phyloP scores from a whole-genome alignment of 75 land plant species.

The Gnetum montanum region DNA sequence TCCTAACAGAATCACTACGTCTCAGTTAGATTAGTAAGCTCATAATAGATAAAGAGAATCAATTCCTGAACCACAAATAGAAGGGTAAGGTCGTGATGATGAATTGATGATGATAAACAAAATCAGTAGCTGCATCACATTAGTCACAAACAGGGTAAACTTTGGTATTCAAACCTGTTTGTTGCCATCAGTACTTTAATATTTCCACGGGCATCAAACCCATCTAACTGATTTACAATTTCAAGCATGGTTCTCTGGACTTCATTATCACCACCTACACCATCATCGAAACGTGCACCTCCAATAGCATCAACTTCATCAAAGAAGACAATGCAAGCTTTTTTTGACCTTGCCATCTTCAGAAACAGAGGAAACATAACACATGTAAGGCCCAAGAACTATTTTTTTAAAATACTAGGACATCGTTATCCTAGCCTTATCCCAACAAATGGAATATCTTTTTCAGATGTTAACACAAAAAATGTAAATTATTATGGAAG shows the following conservation, averaged over 20 bases:
- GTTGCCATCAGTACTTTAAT: conserved; percentile 99
- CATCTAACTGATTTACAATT: conserved; percentile 98
- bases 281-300: conserved; percentile 99
- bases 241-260: conserved; percentile 99
- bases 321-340: conserved; percentile 98
- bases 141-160: no score
- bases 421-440: no score
- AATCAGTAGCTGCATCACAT: no score
- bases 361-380: conserved; percentile 1
- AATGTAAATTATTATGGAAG: background rate
- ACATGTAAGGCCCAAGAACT: background rate
- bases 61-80: background rate
- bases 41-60: background rate
- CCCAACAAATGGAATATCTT: background rate
- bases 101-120: no score
- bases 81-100: background rate
- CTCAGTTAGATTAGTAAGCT: background rate
- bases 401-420: no score
- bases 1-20: no score
- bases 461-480: background rate
- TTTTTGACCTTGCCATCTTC: conserved; percentile 97
- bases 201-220: conserved; percentile 98
- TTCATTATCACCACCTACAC: conserved; percentile 97
- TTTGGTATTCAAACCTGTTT: conserved; percentile 94
- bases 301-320: conserved; percentile 99